Base-by-base conservation (phyloP, 768 basidiomycete species). In the Lyophyllum atratum region DNA sequence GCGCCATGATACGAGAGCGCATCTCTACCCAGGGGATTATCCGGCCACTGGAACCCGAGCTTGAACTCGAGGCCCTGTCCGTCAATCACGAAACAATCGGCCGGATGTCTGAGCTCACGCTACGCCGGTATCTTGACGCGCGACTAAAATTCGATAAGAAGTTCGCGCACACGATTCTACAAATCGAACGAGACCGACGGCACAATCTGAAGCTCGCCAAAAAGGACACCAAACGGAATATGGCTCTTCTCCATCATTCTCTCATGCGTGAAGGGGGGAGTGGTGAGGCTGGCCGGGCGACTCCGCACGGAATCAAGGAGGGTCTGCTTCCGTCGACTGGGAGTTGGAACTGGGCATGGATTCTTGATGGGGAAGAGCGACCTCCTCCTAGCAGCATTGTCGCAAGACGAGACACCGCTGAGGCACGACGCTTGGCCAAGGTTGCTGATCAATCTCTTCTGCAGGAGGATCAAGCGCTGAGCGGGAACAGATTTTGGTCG, bases 371-470 rank as follows among this genome's bases (percentile, higher is more conserved):
- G 15, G 76, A 83, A 49, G 95, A 97, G 72, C 77, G 80, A 19
- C 96, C 96, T 3, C 96, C 96, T 4, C 91, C 95, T 2, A 92
- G 89, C 64, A 95, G 93, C 52, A 93, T 98, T 62, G 91, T 92
- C 29, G 86, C 91, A n/a, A 77, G 95, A 55, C 74, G 94, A 52
- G 95, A 98, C 65, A 95, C 93, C 5, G 76, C 78, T 37, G 92
- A 94, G 73, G 92, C 92, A 10, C 76, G 85, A 24, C 76, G 81
- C 64, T 74, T 94, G 39, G 90, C 89, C 24, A 82, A 80, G 49
- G 79, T 92, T 33, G 92, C 92, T 5, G 92, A 93, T 66, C 79
- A 83, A 68, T 77, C 82, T 15, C 74, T 86, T 42, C 62, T 85
- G 17, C 84, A 84, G 64, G 82, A 82, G 6, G 85, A 87, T 56